Percentiles rank a stretch among this genome's conserved stretches.
Conservation (phyloP, 2,329 filamentous ascomycete species). For the Calcarisporium arbuscula region DNA sequence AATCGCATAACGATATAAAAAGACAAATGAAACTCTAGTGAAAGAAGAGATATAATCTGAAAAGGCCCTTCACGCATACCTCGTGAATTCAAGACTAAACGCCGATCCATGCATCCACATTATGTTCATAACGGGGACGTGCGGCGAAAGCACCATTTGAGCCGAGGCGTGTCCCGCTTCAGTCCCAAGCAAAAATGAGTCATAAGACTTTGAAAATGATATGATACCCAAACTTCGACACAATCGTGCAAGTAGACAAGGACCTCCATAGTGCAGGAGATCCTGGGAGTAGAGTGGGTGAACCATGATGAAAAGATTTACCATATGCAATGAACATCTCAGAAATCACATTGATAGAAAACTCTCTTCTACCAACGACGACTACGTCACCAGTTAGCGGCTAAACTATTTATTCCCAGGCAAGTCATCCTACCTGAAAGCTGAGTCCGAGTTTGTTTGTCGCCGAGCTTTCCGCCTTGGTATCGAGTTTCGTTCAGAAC, state of each 20-base stretch:
- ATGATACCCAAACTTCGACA: too few relatives aligned
- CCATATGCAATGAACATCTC: neutral
- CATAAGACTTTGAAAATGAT: too few relatives aligned
- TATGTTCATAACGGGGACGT: slow-evolving; percentile 5
- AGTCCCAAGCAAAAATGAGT: too few relatives aligned
- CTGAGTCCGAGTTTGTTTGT: slow-evolving; percentile 28
- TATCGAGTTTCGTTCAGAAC: slow-evolving; percentile 11
- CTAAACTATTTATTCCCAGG: neutral
- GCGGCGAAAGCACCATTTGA: too few relatives aligned
- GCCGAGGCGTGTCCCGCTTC: too few relatives aligned
- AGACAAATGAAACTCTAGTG: neutral
- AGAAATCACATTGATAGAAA: neutral
- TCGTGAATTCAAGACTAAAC: slow-evolving; percentile 23
- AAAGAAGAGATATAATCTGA: slow-evolving; percentile 7
- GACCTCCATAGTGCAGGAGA: too few relatives aligned
- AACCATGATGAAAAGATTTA: neutral
- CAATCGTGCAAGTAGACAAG: too few relatives aligned
- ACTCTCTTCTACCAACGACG: slow-evolving; percentile 26
- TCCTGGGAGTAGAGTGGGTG: too few relatives aligned
- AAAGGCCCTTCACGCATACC: slow-evolving; percentile 26
- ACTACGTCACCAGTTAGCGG: slow-evolving; percentile 13
- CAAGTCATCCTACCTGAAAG: slow-evolving; percentile 25
- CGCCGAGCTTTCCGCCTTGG: slow-evolving; percentile 25
- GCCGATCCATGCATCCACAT: slow-evolving; percentile 21
- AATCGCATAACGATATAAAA: too few relatives aligned